Base-by-base conservation (phyloP, 2,329 filamentous ascomycete species). In the Aspergillus amoenus region DNA sequence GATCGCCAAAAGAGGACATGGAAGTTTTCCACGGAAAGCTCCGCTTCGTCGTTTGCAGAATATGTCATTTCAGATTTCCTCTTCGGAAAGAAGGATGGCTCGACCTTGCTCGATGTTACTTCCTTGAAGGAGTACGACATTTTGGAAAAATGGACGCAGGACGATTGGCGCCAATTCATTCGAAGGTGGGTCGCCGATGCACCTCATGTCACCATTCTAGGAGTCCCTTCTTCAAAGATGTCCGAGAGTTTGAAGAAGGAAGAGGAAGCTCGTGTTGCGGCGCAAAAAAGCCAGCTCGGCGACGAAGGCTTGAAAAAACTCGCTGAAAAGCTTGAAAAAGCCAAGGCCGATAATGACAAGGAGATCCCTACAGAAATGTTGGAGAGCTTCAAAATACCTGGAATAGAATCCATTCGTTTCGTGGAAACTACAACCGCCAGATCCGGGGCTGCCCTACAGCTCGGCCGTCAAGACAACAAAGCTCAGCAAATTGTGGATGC, bases 41-140 rank as follows among this genome's bases (percentile, higher is more conserved):
- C 88, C 3, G 87, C 91, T 53, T 85, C 87, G 21, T 91, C 92
- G 62, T 96, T 93, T 73, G 88, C 91, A 0, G 88, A 86, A 61
- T 89, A 90, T 59, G 88, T 97, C 59, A 96, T 97, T 67, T 89
- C 88, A 13, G 93, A 97, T 70, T 96, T 95, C 70, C 82, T 97
- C 9, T 99, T 94, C 69, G 94, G 93, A 27, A 86, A 87, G 50
- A 84, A 91, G 32, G 88, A 96, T 71, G 95, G 94, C 1, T 89
- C 89, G 3, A 91, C 87, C 0, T 78, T 93, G 56, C 81, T 77
- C 46, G 81, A 87, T 22, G 73, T 93, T 37, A 78, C 72, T 41
- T 75, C 72, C 46, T 60, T 83, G 55, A 70, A 74, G 54, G 82
- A 84, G 42, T 83, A 86, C 56, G 89, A 94, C 60, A 78, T 79